phyloP scores from a whole-genome alignment of 2,329 filamentous ascomycete species.

The Aspergillus udagawae region DNA sequence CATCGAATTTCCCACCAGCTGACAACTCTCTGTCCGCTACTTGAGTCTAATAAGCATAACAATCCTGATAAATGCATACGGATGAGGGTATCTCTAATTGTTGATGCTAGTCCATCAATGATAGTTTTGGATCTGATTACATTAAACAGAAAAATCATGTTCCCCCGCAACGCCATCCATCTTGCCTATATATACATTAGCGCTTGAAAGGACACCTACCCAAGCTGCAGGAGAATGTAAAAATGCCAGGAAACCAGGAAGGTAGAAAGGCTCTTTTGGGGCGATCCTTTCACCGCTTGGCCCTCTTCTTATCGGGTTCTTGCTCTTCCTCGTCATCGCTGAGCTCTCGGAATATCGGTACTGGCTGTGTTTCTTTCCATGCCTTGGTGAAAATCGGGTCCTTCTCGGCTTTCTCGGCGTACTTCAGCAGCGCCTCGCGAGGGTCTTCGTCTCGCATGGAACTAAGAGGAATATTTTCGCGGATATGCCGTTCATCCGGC shows the following conservation, averaged over 20 bases:
- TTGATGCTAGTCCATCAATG: neutral
- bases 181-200: neutral
- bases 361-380: conserved; percentile 87
- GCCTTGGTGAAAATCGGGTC: conserved; percentile 93
- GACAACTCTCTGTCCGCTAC: neutral
- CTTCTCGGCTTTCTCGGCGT: conserved; percentile 86
- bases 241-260: neutral
- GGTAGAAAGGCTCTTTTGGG: neutral
- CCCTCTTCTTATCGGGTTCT: conserved; percentile 62
- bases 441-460: conserved; percentile 96
- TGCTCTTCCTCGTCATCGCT: conserved; percentile 78
- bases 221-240: neutral
- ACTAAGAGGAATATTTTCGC: conserved; percentile 81
- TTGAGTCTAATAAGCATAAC: neutral
- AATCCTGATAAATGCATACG: neutral
- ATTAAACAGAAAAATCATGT: neutral
- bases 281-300: conserved; percentile 27
- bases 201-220: neutral
- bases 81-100: neutral
- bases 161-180: neutral
- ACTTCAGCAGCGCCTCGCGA: conserved; percentile 87
- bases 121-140: neutral
- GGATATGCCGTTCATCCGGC: conserved; percentile 85
- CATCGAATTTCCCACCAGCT: neutral
- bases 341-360: conserved; percentile 83